Evolutionary conservation across 371 early-diverging fungal species (phyloP).

Genomic region (Actinomortierella wolfii): DNA sequence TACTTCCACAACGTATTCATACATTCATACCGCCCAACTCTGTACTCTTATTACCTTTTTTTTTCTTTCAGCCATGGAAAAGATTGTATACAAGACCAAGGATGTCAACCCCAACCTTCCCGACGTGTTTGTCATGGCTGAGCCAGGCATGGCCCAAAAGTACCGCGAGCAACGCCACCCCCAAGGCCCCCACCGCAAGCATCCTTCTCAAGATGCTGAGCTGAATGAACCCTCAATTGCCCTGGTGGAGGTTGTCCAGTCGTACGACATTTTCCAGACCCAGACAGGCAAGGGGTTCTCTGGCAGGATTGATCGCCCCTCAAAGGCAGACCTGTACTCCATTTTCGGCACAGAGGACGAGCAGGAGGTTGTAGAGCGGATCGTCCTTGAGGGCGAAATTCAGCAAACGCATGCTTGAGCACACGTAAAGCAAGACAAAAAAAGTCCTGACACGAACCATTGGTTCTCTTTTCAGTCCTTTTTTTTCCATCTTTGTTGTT

Average conservation of each 20-base stretch:
- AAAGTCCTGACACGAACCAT: neutral
- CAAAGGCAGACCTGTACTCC: conserved; percentile 20
- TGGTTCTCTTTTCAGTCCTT: neutral
- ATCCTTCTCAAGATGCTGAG: conserved; percentile 7
- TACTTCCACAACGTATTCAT: too few species aligned
- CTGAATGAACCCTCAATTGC: conserved; percentile 9
- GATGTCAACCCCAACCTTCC: conserved; percentile 25
- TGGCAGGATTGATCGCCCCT: conserved; percentile 22
- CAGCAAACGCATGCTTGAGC: conserved; percentile 11
- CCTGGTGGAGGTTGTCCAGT: conserved; percentile 39
- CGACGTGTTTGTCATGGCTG: conserved; percentile 30
- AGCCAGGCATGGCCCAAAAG: conserved; percentile 40
- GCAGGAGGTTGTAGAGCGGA: conserved; percentile 23
- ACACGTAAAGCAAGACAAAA: neutral
- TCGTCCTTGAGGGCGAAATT: conserved; percentile 36
- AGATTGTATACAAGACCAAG: conserved; percentile 37
- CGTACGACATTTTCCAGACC: conserved; percentile 31
- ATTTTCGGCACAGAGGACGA: conserved; percentile 29
- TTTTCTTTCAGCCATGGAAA: conserved; percentile 13
- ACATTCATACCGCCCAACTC: too few species aligned
- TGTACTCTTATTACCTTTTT: neutral
- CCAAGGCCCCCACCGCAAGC: conserved; percentile 15
- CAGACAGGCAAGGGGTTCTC: conserved; percentile 31
- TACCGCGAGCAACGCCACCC: conserved; percentile 28
- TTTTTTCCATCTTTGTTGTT: neutral